Conservation (phyloP, 2,329 filamentous ascomycete species). For the Colletotrichum somersetense region DNA sequence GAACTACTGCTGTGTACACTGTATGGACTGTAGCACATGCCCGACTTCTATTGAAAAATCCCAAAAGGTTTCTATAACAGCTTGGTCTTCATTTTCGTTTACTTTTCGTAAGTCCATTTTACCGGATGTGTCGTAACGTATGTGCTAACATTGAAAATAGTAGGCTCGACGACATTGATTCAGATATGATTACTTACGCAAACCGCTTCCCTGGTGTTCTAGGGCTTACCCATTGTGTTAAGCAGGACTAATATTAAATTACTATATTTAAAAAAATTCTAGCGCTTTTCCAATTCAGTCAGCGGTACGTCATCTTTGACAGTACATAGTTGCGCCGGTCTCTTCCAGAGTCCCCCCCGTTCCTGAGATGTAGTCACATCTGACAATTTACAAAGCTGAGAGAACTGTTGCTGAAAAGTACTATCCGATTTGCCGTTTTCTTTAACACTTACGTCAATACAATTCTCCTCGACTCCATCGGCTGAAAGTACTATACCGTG, state of each 20-base stretch:
- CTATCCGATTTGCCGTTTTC: constrained; percentile 54
- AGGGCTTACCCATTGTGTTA: not conserved
- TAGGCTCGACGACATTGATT: constrained; percentile 33
- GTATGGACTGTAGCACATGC: constrained; percentile 56
- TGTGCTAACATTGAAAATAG: not conserved
- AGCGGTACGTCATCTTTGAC: constrained; percentile 37
- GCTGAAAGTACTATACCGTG: constrained; percentile 59
- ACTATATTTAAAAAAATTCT: too few species aligned
- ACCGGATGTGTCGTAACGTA: not conserved
- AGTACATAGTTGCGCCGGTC: too few species aligned
- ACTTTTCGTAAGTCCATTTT: constrained; percentile 49
- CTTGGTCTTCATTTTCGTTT: constrained; percentile 60
- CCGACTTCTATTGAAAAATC: constrained; percentile 52
- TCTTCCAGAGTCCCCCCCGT: fast-evolving
- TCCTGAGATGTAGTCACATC: not conserved
- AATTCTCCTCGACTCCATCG: constrained; percentile 54
- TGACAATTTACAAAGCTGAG: constrained; percentile 46
- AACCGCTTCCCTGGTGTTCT: fast-evolving
- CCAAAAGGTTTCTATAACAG: constrained; percentile 51
- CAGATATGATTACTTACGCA: constrained; percentile 25
- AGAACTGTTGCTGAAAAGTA: constrained; percentile 55
- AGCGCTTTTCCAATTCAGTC: constrained; percentile 34
- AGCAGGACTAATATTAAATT: too few species aligned
- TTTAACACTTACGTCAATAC: constrained; percentile 64
- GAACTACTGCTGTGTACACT: constrained; percentile 53